These are phyloP conservation scores for Fraxinus quadrangulata DNA, from an alignment of 257 asterid genomes.

Conservation along the genomic window DNA sequence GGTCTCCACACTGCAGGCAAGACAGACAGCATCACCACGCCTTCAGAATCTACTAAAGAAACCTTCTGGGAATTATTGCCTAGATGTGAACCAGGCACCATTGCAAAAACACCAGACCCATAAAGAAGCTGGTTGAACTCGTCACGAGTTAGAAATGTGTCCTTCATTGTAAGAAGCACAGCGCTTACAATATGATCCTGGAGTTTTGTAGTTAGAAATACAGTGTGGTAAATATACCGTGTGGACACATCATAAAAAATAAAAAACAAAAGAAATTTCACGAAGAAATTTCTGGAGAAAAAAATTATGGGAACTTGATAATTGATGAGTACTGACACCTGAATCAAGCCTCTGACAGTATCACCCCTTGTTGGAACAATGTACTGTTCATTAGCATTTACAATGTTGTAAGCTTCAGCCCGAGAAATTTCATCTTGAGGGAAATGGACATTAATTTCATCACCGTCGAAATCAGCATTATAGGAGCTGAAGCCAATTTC, in stretches of 20 bases:
- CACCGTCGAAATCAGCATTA: slow-evolving; percentile 99
- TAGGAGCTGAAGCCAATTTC: slow-evolving; percentile 64
- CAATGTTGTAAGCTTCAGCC: slow-evolving; percentile 97
- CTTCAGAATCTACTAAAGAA: slow-evolving; percentile 62
- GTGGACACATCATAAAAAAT: not conserved
- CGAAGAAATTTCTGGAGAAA: slow-evolving; percentile 7
- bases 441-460: slow-evolving; percentile 97
- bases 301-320: slow-evolving; percentile 13
- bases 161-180: slow-evolving; percentile 86
- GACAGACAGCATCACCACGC: slow-evolving; percentile 49
- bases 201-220: slow-evolving; percentile 24
- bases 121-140: slow-evolving; percentile 92
- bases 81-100: slow-evolving; percentile 41
- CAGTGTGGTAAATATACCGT: slow-evolving; percentile 14
- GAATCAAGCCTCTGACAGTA: slow-evolving; percentile 96
- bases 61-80: slow-evolving; percentile 47
- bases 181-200: slow-evolving; percentile 97
- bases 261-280: not conserved
- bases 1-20: slow-evolving; percentile 94
- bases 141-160: slow-evolving; percentile 70
- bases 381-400: slow-evolving; percentile 95
- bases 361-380: slow-evolving; percentile 98
- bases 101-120: slow-evolving; percentile 76
- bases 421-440: slow-evolving; percentile 99
- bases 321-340: slow-evolving; percentile 54